These are phyloP conservation scores for Penicillium brasilianum DNA, from an alignment of 2,329 filamentous ascomycete species.

Conservation along the genomic window DNA sequence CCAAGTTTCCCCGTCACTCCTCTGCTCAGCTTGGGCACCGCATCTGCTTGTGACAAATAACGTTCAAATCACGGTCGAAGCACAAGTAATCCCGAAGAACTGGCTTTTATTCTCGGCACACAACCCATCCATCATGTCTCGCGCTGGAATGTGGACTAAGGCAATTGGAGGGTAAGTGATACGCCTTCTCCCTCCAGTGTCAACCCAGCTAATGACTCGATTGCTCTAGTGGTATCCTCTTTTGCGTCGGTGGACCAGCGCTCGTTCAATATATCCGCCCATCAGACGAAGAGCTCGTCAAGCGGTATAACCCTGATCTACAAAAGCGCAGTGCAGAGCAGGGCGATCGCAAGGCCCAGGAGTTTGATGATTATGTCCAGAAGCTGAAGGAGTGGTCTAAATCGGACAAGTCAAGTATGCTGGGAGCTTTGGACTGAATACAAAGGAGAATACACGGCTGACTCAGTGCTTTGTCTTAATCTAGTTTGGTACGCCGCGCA, in stretches of 20 bases:
- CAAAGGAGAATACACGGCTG: neutral
- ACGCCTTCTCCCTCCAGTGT: conserved; percentile 10
- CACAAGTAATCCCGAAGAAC: neutral
- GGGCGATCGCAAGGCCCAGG: conserved; percentile 74
- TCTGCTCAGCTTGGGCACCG: neutral
- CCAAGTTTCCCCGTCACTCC: conserved; percentile 5
- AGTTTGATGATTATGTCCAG: conserved; percentile 86
- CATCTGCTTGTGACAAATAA: neutral
- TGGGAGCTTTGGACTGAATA: neutral
- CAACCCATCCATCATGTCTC: conserved; percentile 47
- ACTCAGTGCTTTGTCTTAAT: neutral
- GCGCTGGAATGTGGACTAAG: conserved; percentile 62
- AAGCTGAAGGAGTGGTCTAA: conserved; percentile 87
- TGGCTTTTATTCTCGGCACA: neutral
- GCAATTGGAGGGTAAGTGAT: conserved; percentile 69
- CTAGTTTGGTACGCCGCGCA: conserved; percentile 49
- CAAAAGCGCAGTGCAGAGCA: conserved; percentile 84
- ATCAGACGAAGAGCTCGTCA: conserved; percentile 88
- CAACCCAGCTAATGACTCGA: conserved; percentile 10
- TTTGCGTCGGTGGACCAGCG: conserved; percentile 83
- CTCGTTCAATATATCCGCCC: conserved; percentile 75
- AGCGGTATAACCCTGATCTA: conserved; percentile 91
- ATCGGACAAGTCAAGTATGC: conserved; percentile 84
- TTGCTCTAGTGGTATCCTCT: conserved; percentile 65
- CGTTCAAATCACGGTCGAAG: neutral